phyloP scores from a whole-genome alignment of 1,284 basidiomycete genomes.

The Lentinula novae-zelandiae region DNA sequence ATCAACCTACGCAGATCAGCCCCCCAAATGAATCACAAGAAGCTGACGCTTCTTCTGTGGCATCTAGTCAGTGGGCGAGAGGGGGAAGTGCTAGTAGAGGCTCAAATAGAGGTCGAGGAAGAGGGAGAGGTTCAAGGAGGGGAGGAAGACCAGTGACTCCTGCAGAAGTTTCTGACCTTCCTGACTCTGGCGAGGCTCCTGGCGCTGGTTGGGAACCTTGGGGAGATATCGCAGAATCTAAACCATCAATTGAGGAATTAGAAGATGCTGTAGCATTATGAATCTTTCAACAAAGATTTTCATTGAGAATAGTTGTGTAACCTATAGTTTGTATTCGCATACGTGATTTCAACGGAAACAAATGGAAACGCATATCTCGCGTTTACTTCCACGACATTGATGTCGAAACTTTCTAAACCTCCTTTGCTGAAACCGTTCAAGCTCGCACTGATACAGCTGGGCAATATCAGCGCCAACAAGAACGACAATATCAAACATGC shows the following conservation, averaged over 20 bases:
- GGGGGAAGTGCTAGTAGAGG: background rate
- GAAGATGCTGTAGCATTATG: background rate
- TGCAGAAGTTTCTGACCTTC: background rate
- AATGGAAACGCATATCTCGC: background rate
- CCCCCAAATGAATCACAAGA: background rate
- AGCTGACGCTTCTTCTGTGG: background rate
- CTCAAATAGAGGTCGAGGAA: slow-evolving; percentile 4
- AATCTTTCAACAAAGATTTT: background rate
- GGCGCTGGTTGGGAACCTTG: background rate
- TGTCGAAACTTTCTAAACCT: slow-evolving; percentile 10
- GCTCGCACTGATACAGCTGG: slow-evolving; percentile 85
- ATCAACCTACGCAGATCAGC: slow-evolving; percentile 4
- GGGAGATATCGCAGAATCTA: background rate
- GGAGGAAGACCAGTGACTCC: background rate
- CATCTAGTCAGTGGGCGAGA: slow-evolving; percentile 8
- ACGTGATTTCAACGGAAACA: no score
- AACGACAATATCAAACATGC: slow-evolving; percentile 76
- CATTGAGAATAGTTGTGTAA: background rate
- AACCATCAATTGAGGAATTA: background rate
- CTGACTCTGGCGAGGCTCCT: background rate
- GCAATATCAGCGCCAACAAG: slow-evolving; percentile 68
- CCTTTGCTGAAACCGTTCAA: slow-evolving; percentile 63
- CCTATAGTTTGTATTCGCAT: background rate
- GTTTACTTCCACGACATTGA: background rate
- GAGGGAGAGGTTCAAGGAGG: slow-evolving; percentile 1